Conservation (phyloP, 495 filamentous ascomycete species). For the Hyaloscypha finlandica region DNA sequence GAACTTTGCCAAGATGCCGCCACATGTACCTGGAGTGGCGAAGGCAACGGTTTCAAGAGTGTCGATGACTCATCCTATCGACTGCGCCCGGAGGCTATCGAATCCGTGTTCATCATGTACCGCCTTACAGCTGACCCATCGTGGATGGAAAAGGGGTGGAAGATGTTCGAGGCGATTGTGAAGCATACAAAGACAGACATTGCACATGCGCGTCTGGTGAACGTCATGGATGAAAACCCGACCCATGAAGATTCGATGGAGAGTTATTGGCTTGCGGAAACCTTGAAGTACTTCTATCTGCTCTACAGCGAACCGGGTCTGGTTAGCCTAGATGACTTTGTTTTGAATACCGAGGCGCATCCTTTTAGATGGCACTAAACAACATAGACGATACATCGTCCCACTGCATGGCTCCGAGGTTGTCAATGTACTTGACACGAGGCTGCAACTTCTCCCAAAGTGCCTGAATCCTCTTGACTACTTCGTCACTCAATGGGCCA, state of each 20-base stretch:
- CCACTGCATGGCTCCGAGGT: neutral
- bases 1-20: slow-evolving; percentile 63
- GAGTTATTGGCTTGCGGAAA: slow-evolving; percentile 74
- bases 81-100: slow-evolving; percentile 53
- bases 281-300: slow-evolving; percentile 92
- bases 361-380: slow-evolving; percentile 47
- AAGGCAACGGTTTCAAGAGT: slow-evolving; percentile 50
- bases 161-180: slow-evolving; percentile 53
- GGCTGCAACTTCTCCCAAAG: slow-evolving; percentile 46
- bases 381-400: no score
- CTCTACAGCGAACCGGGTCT: slow-evolving; percentile 72
- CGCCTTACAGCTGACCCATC: slow-evolving; percentile 55
- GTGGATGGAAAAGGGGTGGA: slow-evolving; percentile 57
- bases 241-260: slow-evolving; percentile 50
- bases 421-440: slow-evolving; percentile 9
- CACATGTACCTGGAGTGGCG: slow-evolving; percentile 73
- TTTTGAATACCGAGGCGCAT: slow-evolving; percentile 77
- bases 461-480: slow-evolving; percentile 43
- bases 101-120: slow-evolving; percentile 63
- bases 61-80: slow-evolving; percentile 42
- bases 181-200: slow-evolving; percentile 45
- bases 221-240: slow-evolving; percentile 35
- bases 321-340: slow-evolving; percentile 57
- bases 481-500: slow-evolving; percentile 49
- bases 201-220: slow-evolving; percentile 43